A percentile compares a stretch with the other conserved stretches of the same genome.
phyloP scores from a whole-genome alignment of 2,329 filamentous ascomycete species.

The Alternaria postmessia region DNA sequence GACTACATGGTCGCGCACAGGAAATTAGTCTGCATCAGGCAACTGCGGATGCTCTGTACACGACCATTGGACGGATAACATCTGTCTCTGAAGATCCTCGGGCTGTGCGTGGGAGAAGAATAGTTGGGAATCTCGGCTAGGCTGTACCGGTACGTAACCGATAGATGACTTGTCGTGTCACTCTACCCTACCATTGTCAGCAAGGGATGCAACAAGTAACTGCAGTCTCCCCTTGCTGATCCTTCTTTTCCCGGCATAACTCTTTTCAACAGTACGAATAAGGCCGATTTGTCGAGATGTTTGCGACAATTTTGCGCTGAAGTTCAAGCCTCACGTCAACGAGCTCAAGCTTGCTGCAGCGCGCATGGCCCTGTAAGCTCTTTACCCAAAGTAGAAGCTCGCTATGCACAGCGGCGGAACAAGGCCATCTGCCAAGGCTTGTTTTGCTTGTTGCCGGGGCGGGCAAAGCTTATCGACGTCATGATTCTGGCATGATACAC shows the following conservation, averaged over 20 bases:
- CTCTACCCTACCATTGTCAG: neutral
- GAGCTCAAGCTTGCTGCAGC: neutral
- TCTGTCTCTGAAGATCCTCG: slow-evolving; percentile 14
- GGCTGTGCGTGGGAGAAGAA: slow-evolving; percentile 15
- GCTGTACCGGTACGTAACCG: slow-evolving; percentile 9
- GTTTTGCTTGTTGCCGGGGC: slow-evolving; percentile 17
- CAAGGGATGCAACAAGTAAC: neutral
- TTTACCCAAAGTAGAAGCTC: slow-evolving; percentile 28
- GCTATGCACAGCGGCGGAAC: slow-evolving; percentile 16
- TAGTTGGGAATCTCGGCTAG: slow-evolving; percentile 8
- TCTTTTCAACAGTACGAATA: neutral
- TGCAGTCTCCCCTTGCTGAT: neutral
- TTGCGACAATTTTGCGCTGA: neutral
- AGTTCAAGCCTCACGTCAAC: neutral
- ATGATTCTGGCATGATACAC: slow-evolving; percentile 14
- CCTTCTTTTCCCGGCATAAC: neutral
- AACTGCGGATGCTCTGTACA: slow-evolving; percentile 10
- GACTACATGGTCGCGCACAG: slow-evolving; percentile 10
- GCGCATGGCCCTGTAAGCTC: slow-evolving; percentile 8
- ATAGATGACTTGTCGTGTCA: neutral
- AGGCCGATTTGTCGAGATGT: neutral
- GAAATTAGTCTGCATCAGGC: slow-evolving; percentile 22
- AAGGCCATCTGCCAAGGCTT: slow-evolving; percentile 20
- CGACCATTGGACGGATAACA: slow-evolving; percentile 24
- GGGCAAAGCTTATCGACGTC: slow-evolving; percentile 32